Evolutionary conservation across 2,329 filamentous ascomycete species (phyloP).

Genomic region (Phoma sp.): DNA sequence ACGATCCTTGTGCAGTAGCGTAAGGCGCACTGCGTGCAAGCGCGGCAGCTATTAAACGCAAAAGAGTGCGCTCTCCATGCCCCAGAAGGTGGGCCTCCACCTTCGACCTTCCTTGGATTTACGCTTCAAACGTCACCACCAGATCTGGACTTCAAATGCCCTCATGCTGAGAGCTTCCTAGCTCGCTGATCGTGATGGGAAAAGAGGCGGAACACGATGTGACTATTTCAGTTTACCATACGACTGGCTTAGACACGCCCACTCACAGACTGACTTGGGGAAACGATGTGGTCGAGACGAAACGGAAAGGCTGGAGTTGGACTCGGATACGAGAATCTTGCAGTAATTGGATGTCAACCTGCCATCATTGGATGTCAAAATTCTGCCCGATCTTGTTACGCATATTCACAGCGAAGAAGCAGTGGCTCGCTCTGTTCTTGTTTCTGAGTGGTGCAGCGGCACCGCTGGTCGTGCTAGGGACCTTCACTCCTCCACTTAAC

Average conservation of each 20-base stretch:
- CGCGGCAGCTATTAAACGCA: constrained; percentile 2
- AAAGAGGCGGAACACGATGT: constrained; percentile 1
- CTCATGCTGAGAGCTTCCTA: neutral
- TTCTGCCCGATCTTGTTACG: neutral
- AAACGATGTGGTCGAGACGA: constrained; percentile 5
- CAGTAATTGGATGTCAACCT: neutral
- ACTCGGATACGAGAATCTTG: constrained; percentile 11
- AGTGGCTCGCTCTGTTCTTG: constrained; percentile 18
- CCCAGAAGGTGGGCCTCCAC: neutral
- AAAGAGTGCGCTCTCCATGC: neutral
- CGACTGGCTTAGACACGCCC: neutral
- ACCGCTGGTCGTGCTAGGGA: constrained; percentile 19
- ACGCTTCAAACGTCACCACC: neutral
- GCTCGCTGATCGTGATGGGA: neutral
- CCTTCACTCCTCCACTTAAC: constrained; percentile 3
- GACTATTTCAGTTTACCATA: constrained; percentile 1
- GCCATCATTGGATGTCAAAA: neutral
- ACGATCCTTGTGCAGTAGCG: neutral
- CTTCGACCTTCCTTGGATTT: neutral
- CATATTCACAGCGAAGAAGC: constrained; percentile 12
- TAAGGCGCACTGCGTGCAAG: constrained; percentile 4
- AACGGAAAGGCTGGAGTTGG: constrained; percentile 1
- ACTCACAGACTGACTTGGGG: constrained; percentile 4
- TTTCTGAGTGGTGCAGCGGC: constrained; percentile 13
- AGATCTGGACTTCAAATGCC: neutral